A percentile compares a stretch with the other conserved stretches of the same genome.
Conservation (phyloP, 805 yeast species). For the Wickerhamomyces strasburgensis region DNA sequence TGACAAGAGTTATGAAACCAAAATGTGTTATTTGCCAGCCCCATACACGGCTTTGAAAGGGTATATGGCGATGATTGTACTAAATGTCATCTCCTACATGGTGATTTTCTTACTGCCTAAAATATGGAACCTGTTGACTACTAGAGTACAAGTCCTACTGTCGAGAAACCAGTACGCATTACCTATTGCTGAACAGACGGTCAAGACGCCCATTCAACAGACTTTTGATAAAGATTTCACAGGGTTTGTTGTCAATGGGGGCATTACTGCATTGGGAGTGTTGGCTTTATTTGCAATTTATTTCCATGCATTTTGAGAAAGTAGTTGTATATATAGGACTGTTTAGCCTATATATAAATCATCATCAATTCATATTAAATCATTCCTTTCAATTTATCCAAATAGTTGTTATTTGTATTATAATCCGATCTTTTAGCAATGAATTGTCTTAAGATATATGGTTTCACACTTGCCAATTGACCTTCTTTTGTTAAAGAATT, state of each 20-base stretch:
- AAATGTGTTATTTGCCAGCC: constrained; percentile 52
- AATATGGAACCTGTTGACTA: constrained; percentile 20
- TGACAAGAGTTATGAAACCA: constrained; percentile 33
- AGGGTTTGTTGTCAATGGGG: constrained; percentile 11
- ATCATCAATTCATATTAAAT: constrained; percentile 5
- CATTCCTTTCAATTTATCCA: constrained; percentile 22
- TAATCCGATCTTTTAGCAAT: constrained; percentile 69
- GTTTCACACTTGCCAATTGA: constrained; percentile 61
- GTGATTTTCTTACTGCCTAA: constrained; percentile 26
- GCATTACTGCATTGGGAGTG: constrained; percentile 10
- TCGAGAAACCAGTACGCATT: constrained; percentile 6
- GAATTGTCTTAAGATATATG: constrained; percentile 57
- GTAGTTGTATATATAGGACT: constrained; percentile 1
- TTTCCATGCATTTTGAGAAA: constrained; percentile 19
- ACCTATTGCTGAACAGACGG: constrained; percentile 19
- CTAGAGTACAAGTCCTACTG: neutral
- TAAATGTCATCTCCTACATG: constrained; percentile 17
- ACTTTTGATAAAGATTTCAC: constrained; percentile 8
- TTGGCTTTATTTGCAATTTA: constrained; percentile 16
- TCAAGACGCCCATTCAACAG: neutral
- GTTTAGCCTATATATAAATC: neutral
- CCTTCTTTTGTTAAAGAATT: constrained; percentile 80
- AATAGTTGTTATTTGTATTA: constrained; percentile 36
- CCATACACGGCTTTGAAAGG: constrained; percentile 42
- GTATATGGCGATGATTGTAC: constrained; percentile 27